Evolutionary conservation across 139 green algal species (phyloP), one percentile per base, ranked within the genome.

Genomic region (Chlorella sp.): DNA sequence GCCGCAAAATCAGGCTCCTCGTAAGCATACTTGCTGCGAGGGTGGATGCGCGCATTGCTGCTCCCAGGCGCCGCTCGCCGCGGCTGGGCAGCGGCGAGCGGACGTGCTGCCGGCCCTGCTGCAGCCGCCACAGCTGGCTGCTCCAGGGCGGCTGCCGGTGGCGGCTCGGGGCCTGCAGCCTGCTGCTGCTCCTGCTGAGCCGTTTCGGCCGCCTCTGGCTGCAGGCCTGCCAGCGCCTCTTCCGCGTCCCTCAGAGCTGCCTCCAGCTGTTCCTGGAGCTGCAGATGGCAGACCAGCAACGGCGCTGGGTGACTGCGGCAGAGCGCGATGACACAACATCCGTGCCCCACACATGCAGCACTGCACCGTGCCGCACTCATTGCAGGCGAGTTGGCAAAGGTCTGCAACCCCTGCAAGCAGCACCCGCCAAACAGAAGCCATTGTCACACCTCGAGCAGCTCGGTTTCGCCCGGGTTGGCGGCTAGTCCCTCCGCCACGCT

Each of bases 1-100:
- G 84, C 84, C 14, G 40, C 89, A 90, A 98, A 98, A 80, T 98
- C 92, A 0, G 94, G 95, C 74, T 95, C 86, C n/a, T 90, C 54
- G 0, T 82, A 80, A 64, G 88, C 92, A 58, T 98, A 96, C 17
- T 79, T 82, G 89, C 93, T 95, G 51, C 81, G 74, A 0, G 93
- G 92, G 84, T 97, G 92, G 58, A 95, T 95, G 60, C 80, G 69
- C 3, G 87, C 65, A 62, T 91, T 92, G 74, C n/a, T 64, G 73
- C 70, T 62, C 68, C 36, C 75, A 2, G 72, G 56, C 46, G 26
- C 46, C 4, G 64, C 60, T 40, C n/a, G 30, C 16, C 51, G 75
- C 22, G 41, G 74, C 22, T 48, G 58, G 38, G 30, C 32, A 20
- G 70, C 51, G 1, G 60, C 17, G 1, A 54, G 74, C 32, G 19